Evolutionary conservation across 768 basidiomycete genomes (phyloP), one percentile per base, ranked within the genome.

Genomic region (Kwoniella pini): DNA sequence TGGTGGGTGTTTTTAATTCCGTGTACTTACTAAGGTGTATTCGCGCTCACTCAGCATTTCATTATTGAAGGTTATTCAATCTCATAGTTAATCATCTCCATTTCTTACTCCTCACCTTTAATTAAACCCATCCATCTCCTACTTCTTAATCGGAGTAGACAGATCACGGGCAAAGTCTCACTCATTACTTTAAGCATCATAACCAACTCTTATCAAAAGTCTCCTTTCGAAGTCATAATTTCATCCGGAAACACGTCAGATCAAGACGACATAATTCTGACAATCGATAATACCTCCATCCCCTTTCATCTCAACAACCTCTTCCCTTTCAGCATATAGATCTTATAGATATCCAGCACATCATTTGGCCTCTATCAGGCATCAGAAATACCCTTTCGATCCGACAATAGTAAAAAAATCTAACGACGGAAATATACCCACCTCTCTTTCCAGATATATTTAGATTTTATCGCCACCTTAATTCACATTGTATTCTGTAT

Each of bases 91-190:
- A 33, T 57, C 55, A 22, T 17, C 46, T 48, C 40, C 13, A 13
- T 39, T 7, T 2, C 31, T 0, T 5, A n/a, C 5, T 48, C 40
- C 19, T 45, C 54, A 57, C 21, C 58, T 40, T 52, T 11, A 43
- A n/a, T 38, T 46, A 26, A 26, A 17, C 58, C 50, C 49, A 60
- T 60, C 58, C 49, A 44, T 44, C 50, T 60, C 50, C 46, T 57
- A 57, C 58, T 60, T 52, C 58, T 60, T 60, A 12, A 53, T 39
- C 50, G 58, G 40, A 44, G 58, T 51, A 46, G 58, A 60, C 7
- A 60, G 55, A 48, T 57, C 22, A 12, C 39, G 53, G 53, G 53
- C 30, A 58, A 33, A 45, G 42, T 28, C 43, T 54, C 53, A 21
- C 13, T n/a, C 7, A 31, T 36, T 15, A 15, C 33, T 19, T 21